phyloP scores from a whole-genome alignment of 1,284 basidiomycete genomes.

The Taiwanofungus camphoratus region DNA sequence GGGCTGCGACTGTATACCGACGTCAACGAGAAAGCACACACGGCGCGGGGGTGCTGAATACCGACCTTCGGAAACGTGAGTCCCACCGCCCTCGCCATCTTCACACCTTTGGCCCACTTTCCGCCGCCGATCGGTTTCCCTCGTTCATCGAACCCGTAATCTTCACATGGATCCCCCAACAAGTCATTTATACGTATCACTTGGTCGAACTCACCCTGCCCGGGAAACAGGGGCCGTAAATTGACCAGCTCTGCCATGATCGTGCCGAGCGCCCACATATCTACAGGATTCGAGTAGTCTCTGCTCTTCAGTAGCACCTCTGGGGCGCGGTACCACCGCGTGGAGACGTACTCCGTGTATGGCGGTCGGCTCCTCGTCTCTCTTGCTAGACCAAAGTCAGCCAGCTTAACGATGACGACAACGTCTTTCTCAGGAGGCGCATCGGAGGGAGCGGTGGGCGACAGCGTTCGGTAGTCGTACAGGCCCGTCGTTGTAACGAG shows the following conservation, averaged over 20 bases:
- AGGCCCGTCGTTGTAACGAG: constrained; percentile 98
- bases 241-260: constrained; percentile 97
- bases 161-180: constrained; percentile 86
- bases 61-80: constrained; percentile 86
- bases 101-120: constrained; percentile 79
- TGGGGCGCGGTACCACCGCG: constrained; percentile 98
- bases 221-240: constrained; percentile 95
- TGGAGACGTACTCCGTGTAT: constrained; percentile 98
- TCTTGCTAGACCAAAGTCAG: constrained; percentile 96
- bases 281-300: constrained; percentile 94
- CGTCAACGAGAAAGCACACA: constrained; percentile 13
- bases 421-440: constrained; percentile 85
- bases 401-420: constrained; percentile 94
- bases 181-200: constrained; percentile 86
- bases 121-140: constrained; percentile 80
- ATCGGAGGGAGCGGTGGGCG: constrained; percentile 50
- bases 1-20: constrained; percentile 58
- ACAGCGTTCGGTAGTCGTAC: constrained; percentile 86
- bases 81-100: constrained; percentile 83
- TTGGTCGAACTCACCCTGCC: constrained; percentile 93
- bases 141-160: constrained; percentile 75
- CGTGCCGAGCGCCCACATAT: constrained; percentile 99
- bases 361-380: constrained; percentile 88
- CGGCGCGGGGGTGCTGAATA: too few relatives aligned
- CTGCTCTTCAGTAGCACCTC: constrained; percentile 90